Evolutionary conservation across 371 early-diverging fungal species (phyloP).

Genomic region (Rhizomucor miehei): DNA sequence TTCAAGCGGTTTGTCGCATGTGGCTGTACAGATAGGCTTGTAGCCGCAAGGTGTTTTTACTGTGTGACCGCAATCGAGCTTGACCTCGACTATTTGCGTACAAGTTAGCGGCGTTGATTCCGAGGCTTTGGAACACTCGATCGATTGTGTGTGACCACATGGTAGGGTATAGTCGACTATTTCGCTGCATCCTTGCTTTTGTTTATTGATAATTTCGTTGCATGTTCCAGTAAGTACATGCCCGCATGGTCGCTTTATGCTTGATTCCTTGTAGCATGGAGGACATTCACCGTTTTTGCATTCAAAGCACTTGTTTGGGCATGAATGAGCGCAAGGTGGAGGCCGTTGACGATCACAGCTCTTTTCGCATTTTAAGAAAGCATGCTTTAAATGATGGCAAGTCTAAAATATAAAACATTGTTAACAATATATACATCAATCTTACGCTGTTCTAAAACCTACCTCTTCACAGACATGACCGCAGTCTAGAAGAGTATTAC

Average conservation of each 20-base stretch:
- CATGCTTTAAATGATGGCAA: conserved; percentile 33
- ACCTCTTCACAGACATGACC: conserved; percentile 41
- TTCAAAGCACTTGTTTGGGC: conserved; percentile 28
- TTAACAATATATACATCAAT: not conserved
- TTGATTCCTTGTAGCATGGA: conserved; percentile 19
- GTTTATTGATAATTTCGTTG: not conserved
- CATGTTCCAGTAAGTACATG: conserved; percentile 19
- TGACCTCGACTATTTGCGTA: not conserved
- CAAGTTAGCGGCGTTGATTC: conserved; percentile 4
- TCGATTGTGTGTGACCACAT: conserved; percentile 22
- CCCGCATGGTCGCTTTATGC: conserved; percentile 17
- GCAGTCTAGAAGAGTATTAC: conserved; percentile 28
- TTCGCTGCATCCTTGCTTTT: conserved; percentile 5
- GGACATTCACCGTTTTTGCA: conserved; percentile 28
- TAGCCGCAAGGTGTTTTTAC: conserved; percentile 10
- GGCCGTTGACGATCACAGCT: conserved; percentile 28
- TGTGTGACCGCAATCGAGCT: conserved; percentile 16
- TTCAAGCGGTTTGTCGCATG: conserved; percentile 11
- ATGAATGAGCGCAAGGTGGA: conserved; percentile 26
- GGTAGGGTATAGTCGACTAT: conserved; percentile 8
- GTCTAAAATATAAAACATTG: conserved; percentile 7
- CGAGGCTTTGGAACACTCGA: conserved; percentile 11
- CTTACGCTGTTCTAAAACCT: not conserved
- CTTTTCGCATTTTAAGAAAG: conserved; percentile 19
- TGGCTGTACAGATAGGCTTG: conserved; percentile 12